These are phyloP conservation scores for Berkeleyomyces rouxiae DNA, from an alignment of 2,329 filamentous ascomycete species.

Conservation along the genomic window DNA sequence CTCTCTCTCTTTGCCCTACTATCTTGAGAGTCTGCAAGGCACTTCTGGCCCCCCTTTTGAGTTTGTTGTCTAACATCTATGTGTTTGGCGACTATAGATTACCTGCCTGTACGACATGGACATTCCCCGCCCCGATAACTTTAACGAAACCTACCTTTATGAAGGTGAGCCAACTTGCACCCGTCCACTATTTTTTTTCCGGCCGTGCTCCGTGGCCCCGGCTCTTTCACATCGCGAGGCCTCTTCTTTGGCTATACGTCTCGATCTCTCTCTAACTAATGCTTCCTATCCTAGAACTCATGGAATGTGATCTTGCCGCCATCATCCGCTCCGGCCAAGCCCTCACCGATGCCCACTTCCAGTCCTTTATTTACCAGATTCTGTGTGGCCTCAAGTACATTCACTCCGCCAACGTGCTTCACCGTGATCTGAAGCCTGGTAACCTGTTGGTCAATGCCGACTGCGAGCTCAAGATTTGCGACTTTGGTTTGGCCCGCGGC, in stretches of 20 bases:
- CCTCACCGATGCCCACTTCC: slow-evolving; percentile 95
- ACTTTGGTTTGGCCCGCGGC: slow-evolving; percentile 89
- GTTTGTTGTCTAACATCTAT: background rate
- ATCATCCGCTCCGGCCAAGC: slow-evolving; percentile 97
- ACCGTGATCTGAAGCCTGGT: slow-evolving; percentile 91
- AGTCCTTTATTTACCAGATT: slow-evolving; percentile 99
- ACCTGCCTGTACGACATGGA: slow-evolving; percentile 99
- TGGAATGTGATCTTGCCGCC: slow-evolving; percentile 96
- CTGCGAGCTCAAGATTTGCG: slow-evolving; percentile 97
- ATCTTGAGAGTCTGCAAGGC: background rate
- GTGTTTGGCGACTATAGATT: slow-evolving; percentile 42
- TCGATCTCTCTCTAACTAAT: background rate
- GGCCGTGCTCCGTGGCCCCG: background rate
- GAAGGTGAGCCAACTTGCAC: slow-evolving; percentile 49
- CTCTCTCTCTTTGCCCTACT: background rate
- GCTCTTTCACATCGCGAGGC: too few species aligned
- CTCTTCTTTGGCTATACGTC: too few species aligned
- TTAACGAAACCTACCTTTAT: slow-evolving; percentile 98
- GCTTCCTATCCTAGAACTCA: slow-evolving; percentile 50
- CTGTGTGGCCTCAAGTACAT: slow-evolving; percentile 98
- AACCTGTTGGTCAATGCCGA: slow-evolving; percentile 97
- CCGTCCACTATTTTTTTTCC: background rate
- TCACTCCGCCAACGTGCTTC: slow-evolving; percentile 92
- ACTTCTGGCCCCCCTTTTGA: background rate
- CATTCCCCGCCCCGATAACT: slow-evolving; percentile 89